phyloP scores from a whole-genome alignment of 768 basidiomycete genomes.

The Russula virescens region DNA sequence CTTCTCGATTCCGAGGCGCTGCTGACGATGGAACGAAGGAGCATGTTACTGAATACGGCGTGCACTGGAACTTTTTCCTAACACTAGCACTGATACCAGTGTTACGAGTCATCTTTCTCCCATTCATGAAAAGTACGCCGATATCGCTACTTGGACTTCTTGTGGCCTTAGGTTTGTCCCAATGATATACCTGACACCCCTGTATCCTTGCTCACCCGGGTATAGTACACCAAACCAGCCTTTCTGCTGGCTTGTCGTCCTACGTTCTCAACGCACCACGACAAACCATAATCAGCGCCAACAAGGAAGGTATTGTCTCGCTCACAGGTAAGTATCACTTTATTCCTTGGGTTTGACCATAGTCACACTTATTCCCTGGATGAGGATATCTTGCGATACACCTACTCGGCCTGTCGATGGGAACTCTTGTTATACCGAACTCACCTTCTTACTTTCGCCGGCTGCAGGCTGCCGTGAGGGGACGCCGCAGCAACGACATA shows the following conservation, averaged over 20 bases:
- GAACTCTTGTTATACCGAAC: slow-evolving; percentile 75
- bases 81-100: slow-evolving; percentile 80
- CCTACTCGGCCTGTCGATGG: slow-evolving; percentile 75
- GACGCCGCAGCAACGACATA: slow-evolving; percentile 24
- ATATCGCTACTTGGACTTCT: slow-evolving; percentile 57
- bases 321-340: slow-evolving; percentile 47
- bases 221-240: slow-evolving; percentile 66
- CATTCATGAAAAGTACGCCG: slow-evolving; percentile 51
- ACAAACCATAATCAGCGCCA: slow-evolving; percentile 57
- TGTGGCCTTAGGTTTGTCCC: slow-evolving; percentile 49
- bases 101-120: slow-evolving; percentile 63
- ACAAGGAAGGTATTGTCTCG: slow-evolving; percentile 90
- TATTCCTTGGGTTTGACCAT: neutral
- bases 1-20: neutral
- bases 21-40: slow-evolving; percentile 48
- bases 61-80: slow-evolving; percentile 99
- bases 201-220: neutral
- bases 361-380: neutral
- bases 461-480: slow-evolving; percentile 32
- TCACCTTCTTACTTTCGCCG: slow-evolving; percentile 67
- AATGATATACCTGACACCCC: neutral
- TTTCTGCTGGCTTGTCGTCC: slow-evolving; percentile 53
- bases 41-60: slow-evolving; percentile 93
- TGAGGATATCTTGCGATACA: slow-evolving; percentile 91
- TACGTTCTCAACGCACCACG: slow-evolving; percentile 68